Conservation (phyloP, 129 eudicot species). For the Dittrichia graveolens region DNA sequence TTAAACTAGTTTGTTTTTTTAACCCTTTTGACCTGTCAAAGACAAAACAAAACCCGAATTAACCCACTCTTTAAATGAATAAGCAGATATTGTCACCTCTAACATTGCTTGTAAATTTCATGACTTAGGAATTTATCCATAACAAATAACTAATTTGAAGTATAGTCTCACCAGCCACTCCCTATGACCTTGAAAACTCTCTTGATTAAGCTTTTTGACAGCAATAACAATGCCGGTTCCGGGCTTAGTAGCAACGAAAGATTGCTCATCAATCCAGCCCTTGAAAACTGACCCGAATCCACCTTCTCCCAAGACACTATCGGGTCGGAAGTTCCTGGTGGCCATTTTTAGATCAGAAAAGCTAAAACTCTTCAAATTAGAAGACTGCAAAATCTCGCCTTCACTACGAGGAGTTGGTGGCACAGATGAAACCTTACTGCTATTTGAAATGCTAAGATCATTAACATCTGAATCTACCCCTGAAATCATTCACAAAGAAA, state of each 20-base stretch:
- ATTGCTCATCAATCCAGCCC: constrained; percentile 89
- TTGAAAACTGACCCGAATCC: constrained; percentile 92
- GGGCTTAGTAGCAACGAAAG: constrained; percentile 74
- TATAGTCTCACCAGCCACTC: constrained; percentile 85
- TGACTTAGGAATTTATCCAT: not conserved
- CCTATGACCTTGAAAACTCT: constrained; percentile 82
- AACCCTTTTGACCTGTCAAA: not conserved
- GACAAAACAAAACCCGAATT: not conserved
- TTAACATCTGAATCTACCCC: constrained; percentile 57
- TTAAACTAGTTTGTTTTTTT: not conserved
- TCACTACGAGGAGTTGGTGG: constrained; percentile 74
- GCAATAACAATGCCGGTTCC: constrained; percentile 89
- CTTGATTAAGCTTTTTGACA: constrained; percentile 84
- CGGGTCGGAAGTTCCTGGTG: constrained; percentile 91
- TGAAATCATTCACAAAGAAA: constrained; percentile 33
- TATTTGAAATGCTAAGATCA: constrained; percentile 44
- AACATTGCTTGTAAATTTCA: not conserved
- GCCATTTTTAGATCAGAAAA: constrained; percentile 72
- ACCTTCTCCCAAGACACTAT: constrained; percentile 90
- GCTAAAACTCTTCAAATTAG: constrained; percentile 68
- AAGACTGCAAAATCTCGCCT: constrained; percentile 76
- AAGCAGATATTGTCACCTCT: not conserved
- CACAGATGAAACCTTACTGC: constrained; percentile 63
- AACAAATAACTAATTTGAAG: constrained; percentile 16
- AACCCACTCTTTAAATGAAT: not conserved